A percentile compares a stretch with the other conserved stretches of the same genome.
phyloP scores from a whole-genome alignment of 2,329 filamentous ascomycete genomes.

The Lachnellula suecica region DNA sequence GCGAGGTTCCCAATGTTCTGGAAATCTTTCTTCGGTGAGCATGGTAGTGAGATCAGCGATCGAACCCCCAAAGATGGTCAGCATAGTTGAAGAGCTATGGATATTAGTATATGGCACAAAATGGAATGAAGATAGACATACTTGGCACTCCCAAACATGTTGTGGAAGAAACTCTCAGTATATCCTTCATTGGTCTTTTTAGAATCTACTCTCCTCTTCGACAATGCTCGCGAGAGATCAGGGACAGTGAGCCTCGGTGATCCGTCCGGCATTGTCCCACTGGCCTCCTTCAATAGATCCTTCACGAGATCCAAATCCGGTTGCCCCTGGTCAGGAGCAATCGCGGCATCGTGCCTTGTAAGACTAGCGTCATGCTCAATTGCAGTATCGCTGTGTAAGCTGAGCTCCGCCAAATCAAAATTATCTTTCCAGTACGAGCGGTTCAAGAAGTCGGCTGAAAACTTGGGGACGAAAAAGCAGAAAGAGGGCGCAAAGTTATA shows the following conservation, averaged over 20 bases:
- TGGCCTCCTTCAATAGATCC: conserved; percentile 35
- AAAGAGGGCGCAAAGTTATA: conserved; percentile 19
- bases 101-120: conserved; percentile 1
- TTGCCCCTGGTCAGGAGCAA: conserved; percentile 37
- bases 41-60: conserved; percentile 39
- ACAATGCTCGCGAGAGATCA: conserved; percentile 33
- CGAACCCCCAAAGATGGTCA: conserved; percentile 39
- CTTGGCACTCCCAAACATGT: conserved; percentile 41
- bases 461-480: conserved; percentile 23
- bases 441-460: conserved; percentile 22
- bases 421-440: conserved; percentile 19
- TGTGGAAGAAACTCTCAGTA: conserved; percentile 36
- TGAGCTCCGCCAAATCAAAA: conserved; percentile 18
- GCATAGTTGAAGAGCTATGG: conserved; percentile 40
- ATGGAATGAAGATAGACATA: conserved; percentile 18
- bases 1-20: conserved; percentile 40
- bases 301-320: conserved; percentile 37
- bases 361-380: conserved; percentile 21
- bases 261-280: conserved; percentile 34
- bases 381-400: conserved; percentile 8
- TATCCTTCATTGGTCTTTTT: conserved; percentile 36
- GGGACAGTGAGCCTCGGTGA: conserved; percentile 33
- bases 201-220: conserved; percentile 33
- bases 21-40: conserved; percentile 40
- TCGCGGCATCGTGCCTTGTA: conserved; percentile 35